A percentile compares a stretch with the other conserved stretches of the same genome.
Evolutionary conservation across 129 eudicot species (phyloP).

Genomic region (Lactuca saligna): DNA sequence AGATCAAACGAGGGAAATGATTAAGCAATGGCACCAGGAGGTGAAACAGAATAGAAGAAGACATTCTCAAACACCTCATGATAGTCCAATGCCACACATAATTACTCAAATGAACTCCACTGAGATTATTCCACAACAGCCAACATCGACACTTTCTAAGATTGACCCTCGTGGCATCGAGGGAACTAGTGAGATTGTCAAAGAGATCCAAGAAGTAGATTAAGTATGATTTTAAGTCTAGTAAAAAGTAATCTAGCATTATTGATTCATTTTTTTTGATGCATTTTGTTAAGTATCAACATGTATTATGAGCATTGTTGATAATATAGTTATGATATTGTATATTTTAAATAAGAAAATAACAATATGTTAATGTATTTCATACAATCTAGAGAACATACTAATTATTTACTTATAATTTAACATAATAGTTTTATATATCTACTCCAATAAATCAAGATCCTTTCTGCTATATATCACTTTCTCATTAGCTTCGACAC

Average conservation of each 20-base stretch:
- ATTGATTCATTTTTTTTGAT: constrained; percentile 11
- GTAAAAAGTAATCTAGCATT: background rate
- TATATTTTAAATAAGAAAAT: background rate
- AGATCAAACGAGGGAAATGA: constrained; percentile 30
- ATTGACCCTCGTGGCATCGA: background rate
- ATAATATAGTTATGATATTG: background rate
- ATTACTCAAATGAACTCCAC: constrained; percentile 17
- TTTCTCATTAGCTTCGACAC: too few relatives aligned
- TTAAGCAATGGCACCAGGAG: constrained; percentile 49
- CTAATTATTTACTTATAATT: too few relatives aligned
- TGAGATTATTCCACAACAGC: constrained; percentile 15
- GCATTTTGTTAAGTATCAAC: background rate
- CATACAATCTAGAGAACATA: too few relatives aligned
- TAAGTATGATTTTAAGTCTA: background rate
- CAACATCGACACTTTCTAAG: background rate
- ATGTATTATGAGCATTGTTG: background rate
- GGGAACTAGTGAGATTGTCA: constrained; percentile 10
- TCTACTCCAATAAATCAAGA: too few relatives aligned
- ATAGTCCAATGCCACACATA: constrained; percentile 23
- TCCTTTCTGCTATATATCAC: too few relatives aligned
- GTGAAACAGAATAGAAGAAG: constrained; percentile 34
- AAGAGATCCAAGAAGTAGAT: constrained; percentile 25
- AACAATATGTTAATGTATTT: too few relatives aligned
- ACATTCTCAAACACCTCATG: constrained; percentile 16
- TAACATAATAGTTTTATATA: too few relatives aligned